Evolutionary conservation across 2,329 filamentous ascomycete species (phyloP).

Genomic region (Aspergillus hortae): DNA sequence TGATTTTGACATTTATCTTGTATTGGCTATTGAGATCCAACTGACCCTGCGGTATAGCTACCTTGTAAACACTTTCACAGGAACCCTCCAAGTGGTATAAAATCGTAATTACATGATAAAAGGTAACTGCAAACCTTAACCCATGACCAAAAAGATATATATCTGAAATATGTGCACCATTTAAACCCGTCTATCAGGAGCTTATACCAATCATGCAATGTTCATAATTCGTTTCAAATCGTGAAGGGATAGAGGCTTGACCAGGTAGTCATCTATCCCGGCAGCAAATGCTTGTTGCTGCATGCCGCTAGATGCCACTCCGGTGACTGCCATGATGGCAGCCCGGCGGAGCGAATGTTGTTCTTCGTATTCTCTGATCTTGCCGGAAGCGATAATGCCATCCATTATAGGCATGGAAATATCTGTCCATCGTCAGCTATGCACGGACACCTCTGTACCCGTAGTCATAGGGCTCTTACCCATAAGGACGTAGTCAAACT

Average conservation of each 20-base stretch:
- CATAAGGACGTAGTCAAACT: conserved; percentile 36
- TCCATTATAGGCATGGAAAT: conserved; percentile 45
- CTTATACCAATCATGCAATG: conserved; percentile 16
- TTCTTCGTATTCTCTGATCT: conserved; percentile 37
- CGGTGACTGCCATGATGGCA: conserved; percentile 30
- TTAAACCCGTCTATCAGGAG: not conserved
- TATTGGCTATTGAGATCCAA: too few relatives aligned
- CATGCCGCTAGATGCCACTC: conserved; percentile 29
- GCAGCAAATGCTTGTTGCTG: conserved; percentile 28
- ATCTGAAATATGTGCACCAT: not conserved
- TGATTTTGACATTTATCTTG: too few relatives aligned
- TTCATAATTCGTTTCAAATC: conserved; percentile 29
- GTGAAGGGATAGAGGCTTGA: conserved; percentile 30
- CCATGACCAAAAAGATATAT: not conserved
- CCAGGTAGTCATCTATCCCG: conserved; percentile 29
- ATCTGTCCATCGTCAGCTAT: conserved; percentile 25
- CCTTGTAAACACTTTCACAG: too few relatives aligned
- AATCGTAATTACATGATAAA: not conserved
- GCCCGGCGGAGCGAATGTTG: conserved; percentile 18
- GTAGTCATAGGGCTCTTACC: conserved; percentile 14
- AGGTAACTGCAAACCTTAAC: not conserved
- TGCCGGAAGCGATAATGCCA: conserved; percentile 40
- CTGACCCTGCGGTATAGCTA: too few relatives aligned
- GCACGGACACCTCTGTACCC: too few relatives aligned
- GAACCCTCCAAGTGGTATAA: too few relatives aligned